Conservation (phyloP, 768 basidiomycete genomes). For the Strobilomyces echinocephalus region DNA sequence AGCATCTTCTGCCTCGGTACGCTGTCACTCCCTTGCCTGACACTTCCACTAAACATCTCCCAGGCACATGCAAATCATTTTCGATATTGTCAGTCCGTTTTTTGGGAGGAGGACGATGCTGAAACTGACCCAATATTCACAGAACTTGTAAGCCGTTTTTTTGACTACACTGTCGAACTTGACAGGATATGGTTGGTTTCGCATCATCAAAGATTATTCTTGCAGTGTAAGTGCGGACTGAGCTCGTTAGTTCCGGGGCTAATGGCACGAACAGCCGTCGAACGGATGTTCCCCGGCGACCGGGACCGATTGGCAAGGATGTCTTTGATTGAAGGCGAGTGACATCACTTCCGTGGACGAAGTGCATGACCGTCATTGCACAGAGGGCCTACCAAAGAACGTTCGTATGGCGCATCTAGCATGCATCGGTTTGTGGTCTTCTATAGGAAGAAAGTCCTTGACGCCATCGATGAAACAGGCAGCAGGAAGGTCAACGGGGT, state of each 20-base stretch:
- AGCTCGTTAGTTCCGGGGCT: neutral
- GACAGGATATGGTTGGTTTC: neutral
- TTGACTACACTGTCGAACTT: neutral
- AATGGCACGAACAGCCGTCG: constrained; percentile 52
- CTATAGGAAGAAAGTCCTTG: neutral
- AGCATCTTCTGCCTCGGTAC: constrained; percentile 76
- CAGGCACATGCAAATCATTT: constrained; percentile 89
- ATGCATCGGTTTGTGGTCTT: constrained; percentile 53
- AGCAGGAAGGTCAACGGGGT: constrained; percentile 93
- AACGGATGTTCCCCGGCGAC: constrained; percentile 86
- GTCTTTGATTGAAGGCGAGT: constrained; percentile 84
- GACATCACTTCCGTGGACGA: neutral
- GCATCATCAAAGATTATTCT: constrained; percentile 39
- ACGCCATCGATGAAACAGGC: constrained; percentile 33
- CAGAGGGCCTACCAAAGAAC: constrained; percentile 82
- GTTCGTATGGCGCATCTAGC: constrained; percentile 92
- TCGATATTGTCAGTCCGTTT: constrained; percentile 63
- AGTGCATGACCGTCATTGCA: neutral
- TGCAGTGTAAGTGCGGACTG: constrained; percentile 50
- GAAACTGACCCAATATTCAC: constrained; percentile 17
- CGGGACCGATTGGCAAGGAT: constrained; percentile 74
- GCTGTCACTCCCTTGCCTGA: constrained; percentile 10
- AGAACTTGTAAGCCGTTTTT: constrained; percentile 34
- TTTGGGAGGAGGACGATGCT: neutral
- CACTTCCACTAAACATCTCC: neutral